These are phyloP conservation scores for Pythium rhizo-oryzae DNA, from an alignment of 352 stramenopile genomes.

Conservation along the genomic window DNA sequence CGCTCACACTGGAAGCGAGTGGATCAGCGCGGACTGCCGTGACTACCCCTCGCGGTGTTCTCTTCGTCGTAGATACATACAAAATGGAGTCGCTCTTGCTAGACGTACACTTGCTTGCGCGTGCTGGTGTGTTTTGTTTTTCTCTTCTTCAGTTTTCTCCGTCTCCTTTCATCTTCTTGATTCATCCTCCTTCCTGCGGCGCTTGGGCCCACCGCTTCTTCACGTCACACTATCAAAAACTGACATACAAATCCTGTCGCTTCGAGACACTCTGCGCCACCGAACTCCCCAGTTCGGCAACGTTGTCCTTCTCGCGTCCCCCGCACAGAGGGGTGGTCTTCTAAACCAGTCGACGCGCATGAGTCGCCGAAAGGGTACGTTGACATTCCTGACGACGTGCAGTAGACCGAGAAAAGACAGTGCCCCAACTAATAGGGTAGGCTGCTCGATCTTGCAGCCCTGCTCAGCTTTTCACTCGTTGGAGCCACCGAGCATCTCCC, in stretches of 20 bases:
- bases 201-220: slow-evolving; percentile 10
- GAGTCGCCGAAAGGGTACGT: background rate
- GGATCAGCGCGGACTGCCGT: too few relatives aligned
- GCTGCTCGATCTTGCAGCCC: slow-evolving; percentile 7
- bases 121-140: background rate
- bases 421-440: background rate
- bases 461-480: slow-evolving; percentile 33
- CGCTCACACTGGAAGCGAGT: background rate
- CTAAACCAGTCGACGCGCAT: background rate
- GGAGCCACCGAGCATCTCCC: slow-evolving; percentile 70
- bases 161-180: background rate
- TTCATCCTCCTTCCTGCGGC: slow-evolving; percentile 1
- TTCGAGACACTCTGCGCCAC: background rate
- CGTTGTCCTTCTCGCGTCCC: background rate
- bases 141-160: slow-evolving; percentile 15
- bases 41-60: background rate
- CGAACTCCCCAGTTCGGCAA: background rate
- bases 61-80: slow-evolving; percentile 31
- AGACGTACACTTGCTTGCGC: slow-evolving; percentile 19
- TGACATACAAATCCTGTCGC: slow-evolving; percentile 12
- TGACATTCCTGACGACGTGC: background rate
- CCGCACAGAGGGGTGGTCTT: background rate
- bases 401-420: background rate
- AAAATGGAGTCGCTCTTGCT: slow-evolving; percentile 24
- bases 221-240: slow-evolving; percentile 27